phyloP scores from a whole-genome alignment of 2,329 filamentous ascomycete species.

The Phyllachora maydis region DNA sequence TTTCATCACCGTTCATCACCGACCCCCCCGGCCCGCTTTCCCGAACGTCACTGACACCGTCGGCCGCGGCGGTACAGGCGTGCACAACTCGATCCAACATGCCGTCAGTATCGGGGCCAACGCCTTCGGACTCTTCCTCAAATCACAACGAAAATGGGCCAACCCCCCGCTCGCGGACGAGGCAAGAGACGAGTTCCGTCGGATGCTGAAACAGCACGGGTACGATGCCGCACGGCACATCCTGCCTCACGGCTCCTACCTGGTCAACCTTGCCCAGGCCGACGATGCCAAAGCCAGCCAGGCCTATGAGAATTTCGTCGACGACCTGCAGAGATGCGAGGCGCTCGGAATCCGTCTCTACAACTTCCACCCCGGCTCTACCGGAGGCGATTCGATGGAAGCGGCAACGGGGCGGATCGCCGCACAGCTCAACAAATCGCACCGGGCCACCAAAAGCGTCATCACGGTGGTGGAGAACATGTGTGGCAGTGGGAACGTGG shows the following conservation, averaged over 20 bases:
- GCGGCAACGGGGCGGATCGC: slow-evolving; percentile 55
- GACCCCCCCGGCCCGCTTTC: neutral
- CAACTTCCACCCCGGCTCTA: slow-evolving; percentile 91
- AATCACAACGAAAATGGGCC: slow-evolving; percentile 88
- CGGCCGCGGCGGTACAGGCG: no score
- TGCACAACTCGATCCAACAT: slow-evolving; percentile 74
- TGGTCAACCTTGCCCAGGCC: slow-evolving; percentile 82
- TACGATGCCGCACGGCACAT: slow-evolving; percentile 56
- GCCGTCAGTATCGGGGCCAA: slow-evolving; percentile 71
- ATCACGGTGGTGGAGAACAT: slow-evolving; percentile 87
- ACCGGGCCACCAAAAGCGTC: slow-evolving; percentile 54
- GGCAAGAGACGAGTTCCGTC: slow-evolving; percentile 47
- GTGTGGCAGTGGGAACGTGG: slow-evolving; percentile 74
- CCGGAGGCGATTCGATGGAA: slow-evolving; percentile 42
- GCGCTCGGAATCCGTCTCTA: slow-evolving; percentile 75
- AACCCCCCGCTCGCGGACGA: slow-evolving; percentile 57
- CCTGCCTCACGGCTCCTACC: slow-evolving; percentile 86
- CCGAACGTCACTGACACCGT: neutral
- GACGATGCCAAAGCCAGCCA: slow-evolving; percentile 65
- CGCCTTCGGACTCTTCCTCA: slow-evolving; percentile 84
- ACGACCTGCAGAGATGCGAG: slow-evolving; percentile 75
- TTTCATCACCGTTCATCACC: neutral
- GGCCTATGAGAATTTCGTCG: slow-evolving; percentile 68
- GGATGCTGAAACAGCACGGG: slow-evolving; percentile 42
- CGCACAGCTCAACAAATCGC: slow-evolving; percentile 60